These are phyloP conservation scores for Aquilaria malaccensis DNA, from an alignment of 345 rosid species.

Conservation along the genomic window DNA sequence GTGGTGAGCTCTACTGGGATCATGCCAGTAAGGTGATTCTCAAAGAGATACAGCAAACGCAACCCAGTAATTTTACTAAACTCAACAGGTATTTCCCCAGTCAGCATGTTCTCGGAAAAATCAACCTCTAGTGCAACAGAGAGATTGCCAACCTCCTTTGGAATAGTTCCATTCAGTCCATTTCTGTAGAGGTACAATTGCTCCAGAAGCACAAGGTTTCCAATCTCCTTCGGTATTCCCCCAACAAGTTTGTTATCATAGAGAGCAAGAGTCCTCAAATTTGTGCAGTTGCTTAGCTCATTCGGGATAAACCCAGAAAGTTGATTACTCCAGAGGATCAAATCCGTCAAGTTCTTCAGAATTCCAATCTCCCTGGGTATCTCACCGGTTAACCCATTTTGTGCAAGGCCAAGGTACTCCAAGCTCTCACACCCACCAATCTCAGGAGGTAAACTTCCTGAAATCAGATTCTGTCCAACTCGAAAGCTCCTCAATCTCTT, in stretches of 20 bases:
- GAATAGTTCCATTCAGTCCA: slow-evolving; percentile 60
- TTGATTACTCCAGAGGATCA: slow-evolving; percentile 72
- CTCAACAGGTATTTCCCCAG: slow-evolving; percentile 68
- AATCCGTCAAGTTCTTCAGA: slow-evolving; percentile 45
- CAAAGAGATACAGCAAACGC: slow-evolving; percentile 70
- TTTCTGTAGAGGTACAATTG: slow-evolving; percentile 66
- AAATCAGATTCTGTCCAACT: slow-evolving; percentile 79
- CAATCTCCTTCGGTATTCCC: slow-evolving; percentile 56
- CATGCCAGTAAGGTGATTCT: slow-evolving; percentile 57
- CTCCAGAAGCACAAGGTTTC: slow-evolving; percentile 34
- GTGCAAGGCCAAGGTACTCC: slow-evolving; percentile 79
- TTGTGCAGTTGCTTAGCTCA: slow-evolving; percentile 72
- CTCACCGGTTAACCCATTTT: slow-evolving; percentile 52
- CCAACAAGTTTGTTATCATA: slow-evolving; percentile 77
- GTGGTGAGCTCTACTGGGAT: slow-evolving; percentile 68
- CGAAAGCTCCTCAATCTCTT: slow-evolving; percentile 48
- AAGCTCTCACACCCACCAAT: slow-evolving; percentile 61
- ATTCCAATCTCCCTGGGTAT: slow-evolving; percentile 70
- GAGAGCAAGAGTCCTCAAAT: slow-evolving; percentile 54
- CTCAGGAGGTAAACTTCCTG: slow-evolving; percentile 75
- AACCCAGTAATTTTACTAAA: slow-evolving; percentile 50
- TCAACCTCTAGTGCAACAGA: slow-evolving; percentile 61
- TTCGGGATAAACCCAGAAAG: slow-evolving; percentile 62
- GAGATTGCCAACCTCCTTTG: slow-evolving; percentile 76
- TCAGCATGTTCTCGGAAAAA: slow-evolving; percentile 71